phyloP scores from a whole-genome alignment of 2,329 filamentous ascomycete genomes.

The Zalaria obscura region DNA sequence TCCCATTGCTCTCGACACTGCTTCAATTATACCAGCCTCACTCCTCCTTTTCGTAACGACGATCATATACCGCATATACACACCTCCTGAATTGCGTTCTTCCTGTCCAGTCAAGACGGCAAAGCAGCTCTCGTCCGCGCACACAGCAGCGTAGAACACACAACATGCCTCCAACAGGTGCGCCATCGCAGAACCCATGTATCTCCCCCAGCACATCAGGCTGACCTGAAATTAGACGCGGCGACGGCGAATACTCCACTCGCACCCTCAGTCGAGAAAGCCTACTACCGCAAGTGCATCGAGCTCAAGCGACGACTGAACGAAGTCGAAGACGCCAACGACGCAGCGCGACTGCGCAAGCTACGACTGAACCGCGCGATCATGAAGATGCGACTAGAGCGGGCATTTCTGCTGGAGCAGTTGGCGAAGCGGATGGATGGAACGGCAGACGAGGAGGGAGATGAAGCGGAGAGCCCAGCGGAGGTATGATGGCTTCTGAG shows the following conservation, averaged over 20 bases:
- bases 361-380: slow-evolving; percentile 69
- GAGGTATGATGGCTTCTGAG: too few species aligned
- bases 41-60: too few species aligned
- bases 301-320: slow-evolving; percentile 81
- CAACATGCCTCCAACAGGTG: too few species aligned
- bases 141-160: too few species aligned
- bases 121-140: too few species aligned
- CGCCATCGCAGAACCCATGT: too few species aligned
- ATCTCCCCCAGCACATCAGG: too few species aligned
- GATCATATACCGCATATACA: too few species aligned
- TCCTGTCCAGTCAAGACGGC: too few species aligned
- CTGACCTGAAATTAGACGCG: background rate
- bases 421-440: slow-evolving; percentile 31
- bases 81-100: too few species aligned
- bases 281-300: slow-evolving; percentile 93
- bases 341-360: slow-evolving; percentile 66
- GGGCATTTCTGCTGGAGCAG: slow-evolving; percentile 44
- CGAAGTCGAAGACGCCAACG: slow-evolving; percentile 86
- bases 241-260: slow-evolving; percentile 27
- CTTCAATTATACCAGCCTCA: too few species aligned
- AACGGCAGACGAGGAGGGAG: background rate
- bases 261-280: slow-evolving; percentile 85
- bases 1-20: too few species aligned
- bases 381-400: slow-evolving; percentile 80
- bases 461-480: background rate